Percentiles rank a stretch among this genome's conserved stretches.
Evolutionary conservation across 2,329 filamentous ascomycete genomes (phyloP).

Genomic region (Verticillium nubilum): DNA sequence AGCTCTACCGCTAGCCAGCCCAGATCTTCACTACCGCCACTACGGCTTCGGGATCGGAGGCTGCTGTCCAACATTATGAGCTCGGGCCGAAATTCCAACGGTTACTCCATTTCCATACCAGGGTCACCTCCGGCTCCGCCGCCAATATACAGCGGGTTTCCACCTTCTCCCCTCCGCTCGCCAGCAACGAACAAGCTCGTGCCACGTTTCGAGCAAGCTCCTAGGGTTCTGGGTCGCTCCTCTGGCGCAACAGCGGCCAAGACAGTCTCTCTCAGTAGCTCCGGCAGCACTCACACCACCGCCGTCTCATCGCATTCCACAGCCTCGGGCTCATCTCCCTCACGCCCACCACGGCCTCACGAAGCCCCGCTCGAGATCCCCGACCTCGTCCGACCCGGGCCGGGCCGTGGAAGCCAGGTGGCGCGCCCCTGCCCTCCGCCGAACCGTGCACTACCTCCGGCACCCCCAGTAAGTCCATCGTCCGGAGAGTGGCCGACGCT

Average conservation of each 20-base stretch:
- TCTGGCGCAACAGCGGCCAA: not conserved
- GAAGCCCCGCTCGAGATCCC: slow-evolving; percentile 30
- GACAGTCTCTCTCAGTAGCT: slow-evolving; percentile 9
- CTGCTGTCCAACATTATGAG: slow-evolving; percentile 27
- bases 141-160: not conserved
- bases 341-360: slow-evolving; percentile 28
- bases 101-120: not conserved
- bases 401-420: not conserved
- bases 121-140: not conserved
- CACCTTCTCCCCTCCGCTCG: not conserved
- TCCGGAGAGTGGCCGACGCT: not conserved
- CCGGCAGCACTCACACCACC: not conserved
- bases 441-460: slow-evolving; percentile 32
- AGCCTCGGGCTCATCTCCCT: slow-evolving; percentile 21
- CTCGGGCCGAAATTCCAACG: not conserved
- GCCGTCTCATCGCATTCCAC: not conserved
- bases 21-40: slow-evolving; percentile 36
- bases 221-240: not conserved
- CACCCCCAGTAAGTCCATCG: slow-evolving; percentile 15
- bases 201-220: not conserved
- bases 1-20: slow-evolving; percentile 19
- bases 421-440: slow-evolving; percentile 37
- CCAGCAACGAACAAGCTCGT: not conserved
- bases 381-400: slow-evolving; percentile 19
- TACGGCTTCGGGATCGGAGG: slow-evolving; percentile 40